A percentile compares a stretch with the other conserved stretches of the same genome.
These are phyloP conservation scores for Microstegium vimineum DNA, from an alignment of 176 grass and related monocot species.

Conservation along the genomic window DNA sequence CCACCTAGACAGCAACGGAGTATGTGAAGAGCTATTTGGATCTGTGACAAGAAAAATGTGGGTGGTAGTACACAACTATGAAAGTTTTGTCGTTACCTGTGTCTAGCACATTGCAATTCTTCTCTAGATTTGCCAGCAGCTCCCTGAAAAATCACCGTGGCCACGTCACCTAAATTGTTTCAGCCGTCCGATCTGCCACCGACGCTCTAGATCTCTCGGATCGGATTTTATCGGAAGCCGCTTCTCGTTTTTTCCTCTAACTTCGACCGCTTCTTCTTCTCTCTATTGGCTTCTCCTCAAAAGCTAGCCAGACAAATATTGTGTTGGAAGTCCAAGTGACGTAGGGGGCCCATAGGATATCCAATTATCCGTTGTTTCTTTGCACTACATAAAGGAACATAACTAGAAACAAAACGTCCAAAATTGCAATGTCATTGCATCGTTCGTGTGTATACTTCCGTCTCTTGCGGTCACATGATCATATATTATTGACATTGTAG, in stretches of 20 bases:
- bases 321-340: background rate
- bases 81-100: constrained; percentile 18
- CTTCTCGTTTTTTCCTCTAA: too few species aligned
- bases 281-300: too few species aligned
- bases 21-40: constrained; percentile 22
- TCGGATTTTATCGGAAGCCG: too few species aligned
- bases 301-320: too few species aligned
- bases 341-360: background rate
- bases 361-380: background rate
- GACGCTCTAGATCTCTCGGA: too few species aligned
- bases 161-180: too few species aligned
- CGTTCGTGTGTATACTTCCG: background rate
- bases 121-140: too few species aligned
- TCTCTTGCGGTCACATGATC: constrained; percentile 1
- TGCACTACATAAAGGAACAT: background rate
- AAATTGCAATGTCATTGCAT: constrained; percentile 6
- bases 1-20: constrained; percentile 4
- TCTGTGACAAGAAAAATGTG: constrained; percentile 22
- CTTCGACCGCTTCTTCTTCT: too few species aligned
- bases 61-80: constrained; percentile 29
- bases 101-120: constrained; percentile 1
- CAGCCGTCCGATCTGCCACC: too few species aligned
- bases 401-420: background rate
- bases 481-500: background rate
- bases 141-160: too few species aligned